Percentiles rank a stretch among this genome's conserved stretches.
phyloP scores from a whole-genome alignment of 2,329 filamentous ascomycete genomes.

The Fusarium sp. region DNA sequence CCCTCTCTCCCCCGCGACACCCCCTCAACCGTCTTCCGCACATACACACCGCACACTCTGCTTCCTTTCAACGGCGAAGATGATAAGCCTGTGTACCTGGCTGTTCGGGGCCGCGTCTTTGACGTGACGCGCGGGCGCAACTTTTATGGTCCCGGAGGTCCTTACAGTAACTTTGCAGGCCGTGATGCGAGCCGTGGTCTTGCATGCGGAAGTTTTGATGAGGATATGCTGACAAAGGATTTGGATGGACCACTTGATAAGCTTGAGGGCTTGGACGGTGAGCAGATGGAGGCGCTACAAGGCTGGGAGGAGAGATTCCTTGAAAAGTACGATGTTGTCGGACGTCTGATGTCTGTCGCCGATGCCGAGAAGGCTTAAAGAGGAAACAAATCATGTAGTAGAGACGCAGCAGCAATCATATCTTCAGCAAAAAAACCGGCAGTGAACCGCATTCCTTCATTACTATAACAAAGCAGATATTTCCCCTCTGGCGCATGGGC shows the following conservation, averaged over 20 bases:
- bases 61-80: conserved; percentile 85
- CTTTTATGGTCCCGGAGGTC: conserved; percentile 96
- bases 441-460: conserved; percentile 36
- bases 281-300: conserved; percentile 84
- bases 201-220: conserved; percentile 92
- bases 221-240: conserved; percentile 94
- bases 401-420: neutral
- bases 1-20: conserved; percentile 67
- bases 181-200: conserved; percentile 90
- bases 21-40: conserved; percentile 72
- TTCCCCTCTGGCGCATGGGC: conserved; percentile 13
- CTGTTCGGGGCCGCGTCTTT: conserved; percentile 91
- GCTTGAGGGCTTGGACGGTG: conserved; percentile 76
- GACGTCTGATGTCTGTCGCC: conserved; percentile 75
- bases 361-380: conserved; percentile 47
- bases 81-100: conserved; percentile 83
- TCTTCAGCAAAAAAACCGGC: conserved; percentile 3
- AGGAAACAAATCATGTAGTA: neutral
- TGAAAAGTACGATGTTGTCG: conserved; percentile 96
- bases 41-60: conserved; percentile 83
- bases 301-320: conserved; percentile 95
- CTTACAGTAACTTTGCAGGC: conserved; percentile 96
- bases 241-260: conserved; percentile 85
- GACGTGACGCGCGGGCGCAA: conserved; percentile 88
- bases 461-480: conserved; percentile 36